These are phyloP conservation scores for Aschersonia sp. DNA, from an alignment of 2,329 filamentous ascomycete species.

Conservation along the genomic window DNA sequence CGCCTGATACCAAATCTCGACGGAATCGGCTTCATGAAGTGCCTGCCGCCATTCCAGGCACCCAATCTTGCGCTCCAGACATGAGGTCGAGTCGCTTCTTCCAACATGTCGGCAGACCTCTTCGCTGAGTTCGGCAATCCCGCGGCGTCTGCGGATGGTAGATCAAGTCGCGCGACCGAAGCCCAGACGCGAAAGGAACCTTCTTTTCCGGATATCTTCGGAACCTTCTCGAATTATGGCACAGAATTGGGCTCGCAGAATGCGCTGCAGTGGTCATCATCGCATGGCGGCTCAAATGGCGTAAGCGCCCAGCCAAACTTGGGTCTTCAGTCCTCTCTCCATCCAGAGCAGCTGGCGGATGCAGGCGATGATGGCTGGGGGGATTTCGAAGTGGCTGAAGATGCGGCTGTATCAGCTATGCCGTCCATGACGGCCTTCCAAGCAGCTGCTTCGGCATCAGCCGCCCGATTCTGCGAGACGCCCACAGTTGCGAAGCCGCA, in stretches of 20 bases:
- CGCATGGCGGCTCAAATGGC: constrained; percentile 10
- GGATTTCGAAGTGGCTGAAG: constrained; percentile 47
- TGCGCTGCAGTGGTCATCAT: constrained; percentile 17
- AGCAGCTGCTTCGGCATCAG: not conserved
- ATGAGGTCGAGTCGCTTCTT: not conserved
- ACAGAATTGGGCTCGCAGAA: constrained; percentile 4
- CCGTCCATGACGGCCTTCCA: not conserved
- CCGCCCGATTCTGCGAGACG: no score
- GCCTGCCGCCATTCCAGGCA: not conserved
- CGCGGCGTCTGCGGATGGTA: constrained; percentile 9
- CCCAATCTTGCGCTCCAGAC: not conserved
- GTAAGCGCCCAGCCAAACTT: constrained; percentile 2
- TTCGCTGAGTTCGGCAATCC: constrained; percentile 45
- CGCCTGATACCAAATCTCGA: no score
- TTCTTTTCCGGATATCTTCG: constrained; percentile 11
- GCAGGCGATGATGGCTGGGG: constrained; percentile 50
- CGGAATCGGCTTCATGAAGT: no score
- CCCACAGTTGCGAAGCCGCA: not conserved
- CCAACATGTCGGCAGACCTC: constrained; percentile 48
- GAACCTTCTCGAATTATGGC: not conserved
- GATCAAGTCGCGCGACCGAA: constrained; percentile 4
- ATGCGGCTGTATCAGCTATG: not conserved
- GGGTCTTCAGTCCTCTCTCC: not conserved
- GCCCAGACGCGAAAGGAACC: constrained; percentile 3
- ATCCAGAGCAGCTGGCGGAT: constrained; percentile 14